Conservation (phyloP, 345 rosid genomes). For the Eutrema yunnanense region DNA sequence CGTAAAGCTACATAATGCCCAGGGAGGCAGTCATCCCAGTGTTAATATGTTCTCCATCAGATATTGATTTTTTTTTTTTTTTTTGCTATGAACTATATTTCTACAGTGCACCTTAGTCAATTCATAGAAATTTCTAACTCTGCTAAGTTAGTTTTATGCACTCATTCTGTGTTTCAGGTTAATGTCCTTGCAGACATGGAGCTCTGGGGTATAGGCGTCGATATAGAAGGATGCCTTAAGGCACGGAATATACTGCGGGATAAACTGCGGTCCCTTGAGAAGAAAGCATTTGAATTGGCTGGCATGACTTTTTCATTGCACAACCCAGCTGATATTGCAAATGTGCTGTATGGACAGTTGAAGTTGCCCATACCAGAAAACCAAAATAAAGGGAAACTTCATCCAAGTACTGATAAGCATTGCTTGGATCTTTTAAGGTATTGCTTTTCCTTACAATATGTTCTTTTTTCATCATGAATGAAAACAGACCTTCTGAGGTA, state of each 20-base stretch:
- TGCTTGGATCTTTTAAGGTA: slow-evolving; percentile 85
- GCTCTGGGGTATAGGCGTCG: slow-evolving; percentile 88
- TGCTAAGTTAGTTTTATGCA: neutral
- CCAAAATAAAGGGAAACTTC: slow-evolving; percentile 63
- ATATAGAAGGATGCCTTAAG: slow-evolving; percentile 77
- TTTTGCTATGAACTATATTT: neutral
- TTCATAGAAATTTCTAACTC: neutral
- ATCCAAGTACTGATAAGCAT: slow-evolving; percentile 91
- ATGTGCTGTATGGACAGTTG: slow-evolving; percentile 73
- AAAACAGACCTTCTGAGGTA: neutral
- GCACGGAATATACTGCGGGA: slow-evolving; percentile 64
- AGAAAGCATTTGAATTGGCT: slow-evolving; percentile 75
- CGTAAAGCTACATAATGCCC: neutral
- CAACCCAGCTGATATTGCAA: slow-evolving; percentile 86
- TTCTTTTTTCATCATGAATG: neutral
- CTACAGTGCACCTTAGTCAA: neutral
- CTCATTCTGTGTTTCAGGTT: slow-evolving; percentile 44
- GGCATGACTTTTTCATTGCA: slow-evolving; percentile 78
- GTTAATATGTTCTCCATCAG: neutral
- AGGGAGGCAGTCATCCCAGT: slow-evolving; percentile 2
- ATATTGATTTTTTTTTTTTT: neutral
- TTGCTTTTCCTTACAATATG: slow-evolving; percentile 7
- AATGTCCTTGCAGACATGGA: slow-evolving; percentile 95
- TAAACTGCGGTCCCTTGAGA: slow-evolving; percentile 73
- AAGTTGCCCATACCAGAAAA: slow-evolving; percentile 71